phyloP scores from a whole-genome alignment of 148 eudicot species.

The Fagopyrum tataricum region DNA sequence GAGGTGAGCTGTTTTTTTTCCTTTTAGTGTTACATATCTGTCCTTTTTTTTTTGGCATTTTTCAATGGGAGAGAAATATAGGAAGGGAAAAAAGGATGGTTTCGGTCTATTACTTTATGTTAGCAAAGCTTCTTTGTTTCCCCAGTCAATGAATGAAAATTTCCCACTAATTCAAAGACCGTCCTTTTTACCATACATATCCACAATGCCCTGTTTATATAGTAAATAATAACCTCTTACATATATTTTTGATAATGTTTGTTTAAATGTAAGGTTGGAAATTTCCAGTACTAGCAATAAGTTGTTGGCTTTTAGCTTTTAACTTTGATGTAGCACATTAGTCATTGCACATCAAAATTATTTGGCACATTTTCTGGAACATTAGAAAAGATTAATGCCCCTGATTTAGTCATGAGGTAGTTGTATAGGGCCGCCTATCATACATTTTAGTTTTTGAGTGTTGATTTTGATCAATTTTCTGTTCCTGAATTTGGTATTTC shows the following conservation, averaged over 20 bases:
- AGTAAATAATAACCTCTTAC: conserved; percentile 7
- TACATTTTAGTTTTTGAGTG: not conserved
- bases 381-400: not conserved
- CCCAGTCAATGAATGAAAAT: not conserved
- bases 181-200: conserved; percentile 9
- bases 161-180: not conserved
- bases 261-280: not conserved
- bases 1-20: conserved; percentile 40
- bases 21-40: not conserved
- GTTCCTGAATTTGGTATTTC: conserved; percentile 78
- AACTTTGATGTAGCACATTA: not conserved
- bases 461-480: too few relatives aligned
- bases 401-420: not conserved
- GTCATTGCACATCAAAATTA: not conserved
- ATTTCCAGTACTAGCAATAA: not conserved
- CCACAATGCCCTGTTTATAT: not conserved
- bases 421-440: not conserved
- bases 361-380: not conserved
- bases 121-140: conserved; percentile 1
- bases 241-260: conserved; percentile 1
- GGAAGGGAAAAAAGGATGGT: not conserved
- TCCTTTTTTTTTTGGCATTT: not conserved
- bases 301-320: conserved; percentile 8
- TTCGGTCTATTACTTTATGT: not conserved
- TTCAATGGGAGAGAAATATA: not conserved